phyloP scores from a whole-genome alignment of 306 rosid genomes.

The Glycine tomentella region DNA sequence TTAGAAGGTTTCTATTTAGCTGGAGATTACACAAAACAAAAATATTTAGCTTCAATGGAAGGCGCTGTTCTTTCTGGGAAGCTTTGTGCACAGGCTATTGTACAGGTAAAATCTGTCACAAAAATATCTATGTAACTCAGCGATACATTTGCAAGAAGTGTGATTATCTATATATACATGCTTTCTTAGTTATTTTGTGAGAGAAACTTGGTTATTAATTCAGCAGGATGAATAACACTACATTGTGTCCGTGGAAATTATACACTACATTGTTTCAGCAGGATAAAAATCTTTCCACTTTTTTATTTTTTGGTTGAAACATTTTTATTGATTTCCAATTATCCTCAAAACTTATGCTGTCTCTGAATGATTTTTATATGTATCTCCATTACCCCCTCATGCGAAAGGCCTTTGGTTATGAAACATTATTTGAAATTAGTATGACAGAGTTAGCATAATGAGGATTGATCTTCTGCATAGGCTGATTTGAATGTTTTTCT shows the following conservation, averaged over 20 bases:
- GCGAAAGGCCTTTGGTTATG: too few relatives aligned
- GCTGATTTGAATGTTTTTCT: constrained; percentile 28
- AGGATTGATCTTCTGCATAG: not conserved
- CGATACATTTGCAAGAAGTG: constrained; percentile 38
- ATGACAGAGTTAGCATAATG: too few relatives aligned
- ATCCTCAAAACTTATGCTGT: too few relatives aligned
- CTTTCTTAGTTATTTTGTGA: not conserved
- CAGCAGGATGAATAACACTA: not conserved
- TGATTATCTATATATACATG: not conserved
- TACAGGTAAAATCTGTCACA: constrained; percentile 70
- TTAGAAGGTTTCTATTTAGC: constrained; percentile 93
- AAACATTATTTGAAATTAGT: too few relatives aligned
- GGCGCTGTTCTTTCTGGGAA: constrained; percentile 98
- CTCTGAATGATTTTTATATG: too few relatives aligned
- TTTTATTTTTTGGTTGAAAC: too few relatives aligned
- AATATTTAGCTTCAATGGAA: constrained; percentile 98
- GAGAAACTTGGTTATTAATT: constrained; percentile 58
- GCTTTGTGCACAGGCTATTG: constrained; percentile 95
- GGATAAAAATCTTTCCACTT: not conserved
- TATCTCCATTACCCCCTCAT: too few relatives aligned
- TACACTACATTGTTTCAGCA: constrained; percentile 38
- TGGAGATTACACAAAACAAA: constrained; percentile 96
- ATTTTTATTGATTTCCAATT: too few relatives aligned
- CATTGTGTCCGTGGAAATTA: not conserved
- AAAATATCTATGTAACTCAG: constrained; percentile 12